These are phyloP conservation scores for Elongisporangium undulatum DNA, from an alignment of 352 stramenopile species.

Conservation along the genomic window DNA sequence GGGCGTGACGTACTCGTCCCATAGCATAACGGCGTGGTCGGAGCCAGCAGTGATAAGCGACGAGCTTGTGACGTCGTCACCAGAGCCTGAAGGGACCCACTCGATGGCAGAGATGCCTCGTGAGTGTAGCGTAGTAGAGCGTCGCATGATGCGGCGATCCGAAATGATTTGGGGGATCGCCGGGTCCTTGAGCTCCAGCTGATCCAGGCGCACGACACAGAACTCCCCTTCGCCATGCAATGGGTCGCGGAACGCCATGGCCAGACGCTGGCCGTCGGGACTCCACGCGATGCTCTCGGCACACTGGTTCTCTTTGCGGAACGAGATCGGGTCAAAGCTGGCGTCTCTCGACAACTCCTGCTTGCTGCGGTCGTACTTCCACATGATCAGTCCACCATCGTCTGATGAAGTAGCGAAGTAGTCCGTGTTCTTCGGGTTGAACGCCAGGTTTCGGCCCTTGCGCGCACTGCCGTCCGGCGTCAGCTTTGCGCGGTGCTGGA, in stretches of 20 bases:
- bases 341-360: conserved; percentile 64
- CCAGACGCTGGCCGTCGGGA: conserved; percentile 65
- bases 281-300: conserved; percentile 76
- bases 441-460: conserved; percentile 69
- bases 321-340: conserved; percentile 47
- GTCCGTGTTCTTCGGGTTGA: conserved; percentile 71
- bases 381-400: conserved; percentile 75
- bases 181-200: conserved; percentile 48
- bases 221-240: conserved; percentile 61
- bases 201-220: conserved; percentile 66
- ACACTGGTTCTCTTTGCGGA: conserved; percentile 59
- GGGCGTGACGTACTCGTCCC: conserved; percentile 51
- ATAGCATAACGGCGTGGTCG: conserved; percentile 73
- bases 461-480: conserved; percentile 60
- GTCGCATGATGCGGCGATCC: conserved; percentile 47
- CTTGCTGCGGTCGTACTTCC: conserved; percentile 61
- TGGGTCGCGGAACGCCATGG: conserved; percentile 76
- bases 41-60: conserved; percentile 64
- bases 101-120: conserved; percentile 64
- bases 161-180: conserved; percentile 41
- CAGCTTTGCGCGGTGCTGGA: conserved; percentile 52
- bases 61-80: conserved; percentile 32
- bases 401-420: conserved; percentile 76
- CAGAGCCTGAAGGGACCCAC: conserved; percentile 57
- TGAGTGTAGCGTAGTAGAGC: conserved; percentile 52